phyloP scores from a whole-genome alignment of 306 rosid genomes.

The Mimosa bimucronata region DNA sequence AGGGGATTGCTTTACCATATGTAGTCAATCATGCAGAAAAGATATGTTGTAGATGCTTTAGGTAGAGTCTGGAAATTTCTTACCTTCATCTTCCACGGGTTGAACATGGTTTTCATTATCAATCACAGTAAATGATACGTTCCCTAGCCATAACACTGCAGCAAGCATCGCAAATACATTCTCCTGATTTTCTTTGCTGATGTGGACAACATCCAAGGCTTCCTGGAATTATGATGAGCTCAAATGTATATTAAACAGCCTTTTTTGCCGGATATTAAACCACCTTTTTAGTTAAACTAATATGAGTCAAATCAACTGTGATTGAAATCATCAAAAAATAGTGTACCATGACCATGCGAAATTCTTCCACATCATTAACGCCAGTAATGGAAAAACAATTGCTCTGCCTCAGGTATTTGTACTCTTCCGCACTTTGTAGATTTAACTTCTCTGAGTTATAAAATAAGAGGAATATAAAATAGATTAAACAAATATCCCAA shows the following conservation, averaged over 20 bases:
- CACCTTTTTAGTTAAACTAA: neutral
- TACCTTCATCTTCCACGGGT: conserved; percentile 78
- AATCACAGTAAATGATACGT: conserved; percentile 72
- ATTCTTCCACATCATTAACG: conserved; percentile 89
- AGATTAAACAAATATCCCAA: conserved; percentile 28
- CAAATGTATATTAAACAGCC: conserved; percentile 28
- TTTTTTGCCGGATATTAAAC: conserved; percentile 33
- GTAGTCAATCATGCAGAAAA: neutral
- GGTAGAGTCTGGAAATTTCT: conserved; percentile 38
- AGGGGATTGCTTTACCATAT: neutral
- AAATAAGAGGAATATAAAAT: conserved; percentile 36
- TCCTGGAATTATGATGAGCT: conserved; percentile 60
- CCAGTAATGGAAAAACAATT: conserved; percentile 78
- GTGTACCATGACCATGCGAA: conserved; percentile 73
- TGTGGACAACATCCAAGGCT: conserved; percentile 90
- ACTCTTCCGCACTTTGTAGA: conserved; percentile 71
- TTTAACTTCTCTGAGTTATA: conserved; percentile 72
- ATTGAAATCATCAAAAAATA: conserved; percentile 24
- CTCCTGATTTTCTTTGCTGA: conserved; percentile 79
- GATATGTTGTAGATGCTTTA: neutral
- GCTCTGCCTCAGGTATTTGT: conserved; percentile 90
- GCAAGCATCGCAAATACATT: conserved; percentile 94
- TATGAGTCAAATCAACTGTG: neutral
- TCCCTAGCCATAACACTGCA: conserved; percentile 94
- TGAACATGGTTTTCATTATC: conserved; percentile 94